Percentiles rank a stretch among this genome's conserved stretches.
Evolutionary conservation across 305 asterid genomes (phyloP).

Genomic region (Galium porrigens): DNA sequence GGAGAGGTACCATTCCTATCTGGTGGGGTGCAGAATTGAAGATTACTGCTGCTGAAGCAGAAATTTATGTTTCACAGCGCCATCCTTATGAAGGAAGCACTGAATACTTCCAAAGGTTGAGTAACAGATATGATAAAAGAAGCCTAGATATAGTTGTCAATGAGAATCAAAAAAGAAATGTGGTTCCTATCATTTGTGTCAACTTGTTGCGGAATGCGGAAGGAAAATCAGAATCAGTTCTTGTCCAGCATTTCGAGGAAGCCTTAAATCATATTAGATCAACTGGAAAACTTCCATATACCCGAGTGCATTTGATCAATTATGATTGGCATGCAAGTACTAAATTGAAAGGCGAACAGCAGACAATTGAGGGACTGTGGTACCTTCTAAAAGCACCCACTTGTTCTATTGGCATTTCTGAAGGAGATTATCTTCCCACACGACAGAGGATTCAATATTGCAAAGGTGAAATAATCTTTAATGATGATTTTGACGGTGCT

Average conservation of each 20-base stretch:
- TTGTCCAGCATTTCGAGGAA: slow-evolving; percentile 93
- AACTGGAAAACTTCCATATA: slow-evolving; percentile 60
- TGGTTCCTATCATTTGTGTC: slow-evolving; percentile 85
- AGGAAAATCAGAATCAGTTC: slow-evolving; percentile 87
- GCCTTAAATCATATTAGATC: slow-evolving; percentile 63
- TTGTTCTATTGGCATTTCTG: slow-evolving; percentile 57
- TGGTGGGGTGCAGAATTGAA: slow-evolving; percentile 99
- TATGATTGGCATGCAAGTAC: slow-evolving; percentile 99
- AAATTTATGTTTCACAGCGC: slow-evolving; percentile 72
- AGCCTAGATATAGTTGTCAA: slow-evolving; percentile 47
- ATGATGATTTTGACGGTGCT: slow-evolving; percentile 70
- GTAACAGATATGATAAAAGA: slow-evolving; percentile 74
- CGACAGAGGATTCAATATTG: slow-evolving; percentile 70
- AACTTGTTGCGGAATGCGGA: slow-evolving; percentile 75
- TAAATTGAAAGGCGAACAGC: slow-evolving; percentile 87
- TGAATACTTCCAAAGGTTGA: slow-evolving; percentile 77
- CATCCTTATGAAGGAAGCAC: slow-evolving; percentile 91
- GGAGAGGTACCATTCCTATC: slow-evolving; percentile 95
- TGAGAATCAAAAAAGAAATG: slow-evolving; percentile 54
- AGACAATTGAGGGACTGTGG: slow-evolving; percentile 96
- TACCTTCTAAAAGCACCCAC: slow-evolving; percentile 88
- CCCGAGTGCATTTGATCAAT: slow-evolving; percentile 79
- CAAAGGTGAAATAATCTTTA: slow-evolving; percentile 80
- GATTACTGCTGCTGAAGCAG: slow-evolving; percentile 98
- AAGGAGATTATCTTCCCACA: slow-evolving; percentile 87